Evolutionary conservation across 768 basidiomycete species (phyloP).

Genomic region (Macrolepiota fuliginosa): DNA sequence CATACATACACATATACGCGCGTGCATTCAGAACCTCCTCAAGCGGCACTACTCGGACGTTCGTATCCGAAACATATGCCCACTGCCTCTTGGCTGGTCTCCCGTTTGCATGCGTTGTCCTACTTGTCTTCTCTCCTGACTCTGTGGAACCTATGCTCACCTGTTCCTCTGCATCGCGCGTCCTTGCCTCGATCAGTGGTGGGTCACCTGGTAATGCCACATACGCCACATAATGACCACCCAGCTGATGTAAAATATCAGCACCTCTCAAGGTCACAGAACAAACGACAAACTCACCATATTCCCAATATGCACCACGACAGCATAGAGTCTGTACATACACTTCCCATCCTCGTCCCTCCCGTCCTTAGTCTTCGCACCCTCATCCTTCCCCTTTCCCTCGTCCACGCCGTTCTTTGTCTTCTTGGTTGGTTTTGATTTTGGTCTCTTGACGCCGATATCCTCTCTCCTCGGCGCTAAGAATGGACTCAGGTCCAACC

Average conservation of each 20-base stretch:
- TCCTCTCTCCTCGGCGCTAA: constrained; percentile 79
- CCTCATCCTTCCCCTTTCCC: constrained; percentile 10
- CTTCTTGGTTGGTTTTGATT: background rate
- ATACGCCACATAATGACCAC: constrained; percentile 89
- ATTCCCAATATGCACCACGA: constrained; percentile 84
- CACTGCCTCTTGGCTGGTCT: constrained; percentile 54
- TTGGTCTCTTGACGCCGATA: constrained; percentile 32
- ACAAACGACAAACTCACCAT: constrained; percentile 53
- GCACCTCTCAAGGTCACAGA: background rate
- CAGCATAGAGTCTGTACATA: constrained; percentile 65
- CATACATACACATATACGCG: constrained; percentile 94
- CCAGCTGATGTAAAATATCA: constrained; percentile 49
- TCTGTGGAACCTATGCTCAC: background rate
- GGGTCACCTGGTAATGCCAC: constrained; percentile 58
- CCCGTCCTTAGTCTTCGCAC: constrained; percentile 4
- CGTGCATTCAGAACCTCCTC: constrained; percentile 91
- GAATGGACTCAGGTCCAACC: constrained; percentile 82
- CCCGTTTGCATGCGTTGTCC: background rate
- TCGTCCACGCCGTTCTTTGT: constrained; percentile 8
- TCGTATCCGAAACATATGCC: constrained; percentile 91
- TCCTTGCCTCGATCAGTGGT: constrained; percentile 10
- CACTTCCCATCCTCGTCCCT: constrained; percentile 17
- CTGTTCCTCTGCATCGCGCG: background rate
- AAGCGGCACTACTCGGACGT: constrained; percentile 74
- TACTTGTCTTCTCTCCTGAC: background rate